phyloP scores from a whole-genome alignment of 345 rosid genomes.

The Eutrema heterophyllum region DNA sequence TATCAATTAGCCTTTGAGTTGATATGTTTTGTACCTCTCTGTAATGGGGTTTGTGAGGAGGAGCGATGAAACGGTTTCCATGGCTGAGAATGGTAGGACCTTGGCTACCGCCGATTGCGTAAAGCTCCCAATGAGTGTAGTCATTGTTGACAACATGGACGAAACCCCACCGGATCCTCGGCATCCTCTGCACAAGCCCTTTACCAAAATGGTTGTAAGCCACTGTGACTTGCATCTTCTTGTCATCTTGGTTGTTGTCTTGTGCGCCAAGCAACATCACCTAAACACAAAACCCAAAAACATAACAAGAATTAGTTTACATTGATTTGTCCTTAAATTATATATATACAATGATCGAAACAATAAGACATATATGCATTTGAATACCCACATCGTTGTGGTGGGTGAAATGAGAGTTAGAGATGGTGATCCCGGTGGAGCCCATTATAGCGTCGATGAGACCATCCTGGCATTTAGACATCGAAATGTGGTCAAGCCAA shows the following conservation, averaged over 20 bases:
- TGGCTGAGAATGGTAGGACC: slow-evolving; percentile 67
- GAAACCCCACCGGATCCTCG: slow-evolving; percentile 67
- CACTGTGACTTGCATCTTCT: slow-evolving; percentile 57
- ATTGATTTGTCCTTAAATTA: background rate
- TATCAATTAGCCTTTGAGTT: background rate
- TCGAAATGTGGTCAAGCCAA: slow-evolving; percentile 86
- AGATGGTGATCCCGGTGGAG: slow-evolving; percentile 76
- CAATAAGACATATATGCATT: background rate
- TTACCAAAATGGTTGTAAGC: slow-evolving; percentile 76
- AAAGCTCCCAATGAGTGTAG: slow-evolving; percentile 71
- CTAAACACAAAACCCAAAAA: slow-evolving; percentile 23
- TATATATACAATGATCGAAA: background rate
- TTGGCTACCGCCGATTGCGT: slow-evolving; percentile 69
- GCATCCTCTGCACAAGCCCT: slow-evolving; percentile 79
- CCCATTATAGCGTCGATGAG: slow-evolving; percentile 67
- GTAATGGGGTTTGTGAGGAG: slow-evolving; percentile 23
- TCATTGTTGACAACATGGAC: slow-evolving; percentile 77
- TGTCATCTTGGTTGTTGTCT: slow-evolving; percentile 33
- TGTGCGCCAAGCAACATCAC: slow-evolving; percentile 69
- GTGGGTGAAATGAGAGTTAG: slow-evolving; percentile 69
- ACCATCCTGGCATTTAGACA: slow-evolving; percentile 63
- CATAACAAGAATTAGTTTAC: background rate
- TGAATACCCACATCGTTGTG: slow-evolving; percentile 57
- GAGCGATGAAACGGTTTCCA: slow-evolving; percentile 76
- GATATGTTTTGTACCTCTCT: slow-evolving; percentile 41